Percentiles rank a stretch among this genome's conserved stretches.
These are phyloP conservation scores for Ophiosphaerella korrae DNA, from an alignment of 2,329 filamentous ascomycete genomes.

Conservation along the genomic window DNA sequence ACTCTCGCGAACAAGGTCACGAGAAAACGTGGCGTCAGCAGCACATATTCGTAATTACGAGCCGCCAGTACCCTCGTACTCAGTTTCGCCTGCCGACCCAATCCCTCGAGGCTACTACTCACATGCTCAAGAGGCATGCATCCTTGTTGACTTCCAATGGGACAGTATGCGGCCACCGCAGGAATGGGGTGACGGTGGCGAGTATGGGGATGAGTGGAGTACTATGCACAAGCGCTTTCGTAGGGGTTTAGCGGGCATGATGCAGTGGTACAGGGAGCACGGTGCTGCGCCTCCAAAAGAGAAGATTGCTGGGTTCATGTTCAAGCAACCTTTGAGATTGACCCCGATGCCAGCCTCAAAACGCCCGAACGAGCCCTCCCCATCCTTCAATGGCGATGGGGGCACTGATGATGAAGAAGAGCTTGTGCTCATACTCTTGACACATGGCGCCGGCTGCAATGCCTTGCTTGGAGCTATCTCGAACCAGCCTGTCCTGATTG, in stretches of 20 bases:
- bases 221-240: constrained; percentile 92
- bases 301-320: constrained; percentile 39
- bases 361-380: constrained; percentile 34
- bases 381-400: constrained; percentile 36
- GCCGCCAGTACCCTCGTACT: constrained; percentile 80
- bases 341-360: constrained; percentile 21
- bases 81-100: constrained; percentile 76
- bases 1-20: constrained; percentile 32
- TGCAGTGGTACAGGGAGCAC: constrained; percentile 78
- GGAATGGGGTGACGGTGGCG: constrained; percentile 85
- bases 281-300: constrained; percentile 43
- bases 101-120: constrained; percentile 89
- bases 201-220: constrained; percentile 92
- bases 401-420: constrained; percentile 63
- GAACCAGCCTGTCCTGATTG: constrained; percentile 86
- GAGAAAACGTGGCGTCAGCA: constrained; percentile 26
- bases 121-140: constrained; percentile 85
- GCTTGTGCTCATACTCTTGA: constrained; percentile 83
- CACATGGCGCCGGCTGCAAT: constrained; percentile 95
- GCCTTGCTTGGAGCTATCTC: constrained; percentile 91
- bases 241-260: constrained; percentile 74
- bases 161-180: constrained; percentile 82
- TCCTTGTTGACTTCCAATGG: constrained; percentile 92
- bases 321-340: constrained; percentile 21
- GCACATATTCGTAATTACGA: constrained; percentile 60